These are phyloP conservation scores for Hyaloscypha hepaticicola DNA, from an alignment of 495 filamentous ascomycete genomes.

Conservation along the genomic window DNA sequence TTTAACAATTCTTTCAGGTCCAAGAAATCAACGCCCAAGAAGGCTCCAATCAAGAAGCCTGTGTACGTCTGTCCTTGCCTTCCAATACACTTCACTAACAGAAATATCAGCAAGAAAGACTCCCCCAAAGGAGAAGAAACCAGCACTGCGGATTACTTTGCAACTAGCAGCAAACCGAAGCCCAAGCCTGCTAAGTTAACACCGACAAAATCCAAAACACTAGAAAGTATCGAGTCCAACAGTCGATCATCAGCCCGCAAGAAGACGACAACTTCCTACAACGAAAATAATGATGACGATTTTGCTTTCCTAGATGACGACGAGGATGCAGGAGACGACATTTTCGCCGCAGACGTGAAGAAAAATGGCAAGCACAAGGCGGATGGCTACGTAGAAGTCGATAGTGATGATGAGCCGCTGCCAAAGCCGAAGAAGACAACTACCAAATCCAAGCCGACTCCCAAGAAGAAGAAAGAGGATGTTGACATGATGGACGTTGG, in stretches of 20 bases:
- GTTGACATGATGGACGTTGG: constrained; percentile 45
- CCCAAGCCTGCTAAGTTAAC: constrained; percentile 32
- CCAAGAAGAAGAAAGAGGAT: constrained; percentile 41
- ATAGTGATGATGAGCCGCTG: constrained; percentile 55
- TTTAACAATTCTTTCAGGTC: constrained; percentile 14
- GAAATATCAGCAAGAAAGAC: constrained; percentile 36
- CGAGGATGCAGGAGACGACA: constrained; percentile 69
- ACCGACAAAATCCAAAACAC: constrained; percentile 31
- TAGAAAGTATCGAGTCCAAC: constrained; percentile 32
- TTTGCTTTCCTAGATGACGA: constrained; percentile 55
- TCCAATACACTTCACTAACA: neutral
- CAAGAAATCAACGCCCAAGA: constrained; percentile 44
- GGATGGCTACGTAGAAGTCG: constrained; percentile 64
- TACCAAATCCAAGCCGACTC: constrained; percentile 34
- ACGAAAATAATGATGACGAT: constrained; percentile 42
- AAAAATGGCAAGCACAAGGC: constrained; percentile 58
- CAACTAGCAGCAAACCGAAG: constrained; percentile 52
- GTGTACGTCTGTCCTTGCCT: constrained; percentile 17
- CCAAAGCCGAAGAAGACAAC: constrained; percentile 44
- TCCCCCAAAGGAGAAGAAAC: constrained; percentile 52
- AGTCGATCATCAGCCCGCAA: constrained; percentile 32
- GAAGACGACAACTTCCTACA: constrained; percentile 34
- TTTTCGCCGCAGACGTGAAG: constrained; percentile 65
- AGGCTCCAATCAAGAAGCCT: constrained; percentile 43
- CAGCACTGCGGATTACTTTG: constrained; percentile 60